Percentiles rank a stretch among this genome's conserved stretches.
phyloP scores from a whole-genome alignment of 345 rosid genomes.

The Dimocarpus longan region DNA sequence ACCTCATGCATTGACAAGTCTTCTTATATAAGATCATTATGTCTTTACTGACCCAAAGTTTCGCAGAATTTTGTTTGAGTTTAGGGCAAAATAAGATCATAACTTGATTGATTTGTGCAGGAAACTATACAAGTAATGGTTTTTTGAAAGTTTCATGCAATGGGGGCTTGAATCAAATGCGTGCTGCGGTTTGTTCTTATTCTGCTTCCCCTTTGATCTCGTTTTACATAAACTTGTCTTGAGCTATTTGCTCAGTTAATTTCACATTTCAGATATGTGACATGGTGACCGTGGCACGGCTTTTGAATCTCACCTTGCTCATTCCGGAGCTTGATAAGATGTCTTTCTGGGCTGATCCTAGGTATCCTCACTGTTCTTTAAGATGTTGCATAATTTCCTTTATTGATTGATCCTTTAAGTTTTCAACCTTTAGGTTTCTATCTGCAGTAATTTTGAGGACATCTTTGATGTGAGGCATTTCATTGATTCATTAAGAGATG shows the following conservation, averaged over 20 bases:
- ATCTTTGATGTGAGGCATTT: slow-evolving; percentile 88
- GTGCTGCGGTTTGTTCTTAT: slow-evolving; percentile 73
- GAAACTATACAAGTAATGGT: slow-evolving; percentile 82
- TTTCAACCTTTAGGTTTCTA: slow-evolving; percentile 20
- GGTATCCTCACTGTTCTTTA: slow-evolving; percentile 44
- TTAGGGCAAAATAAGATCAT: slow-evolving; percentile 6
- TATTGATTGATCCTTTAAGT: slow-evolving; percentile 1
- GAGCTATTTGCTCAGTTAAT: slow-evolving; percentile 20
- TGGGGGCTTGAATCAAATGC: slow-evolving; percentile 98
- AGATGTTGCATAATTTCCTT: not conserved
- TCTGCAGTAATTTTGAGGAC: slow-evolving; percentile 92
- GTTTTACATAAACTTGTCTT: slow-evolving; percentile 13
- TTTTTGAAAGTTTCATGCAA: slow-evolving; percentile 85
- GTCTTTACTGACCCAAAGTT: not conserved
- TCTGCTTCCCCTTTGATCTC: slow-evolving; percentile 19
- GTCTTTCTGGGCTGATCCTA: slow-evolving; percentile 98
- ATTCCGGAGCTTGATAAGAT: slow-evolving; percentile 97
- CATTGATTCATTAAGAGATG: slow-evolving; percentile 91
- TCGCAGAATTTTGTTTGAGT: not conserved
- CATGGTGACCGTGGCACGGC: slow-evolving; percentile 84
- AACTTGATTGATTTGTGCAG: slow-evolving; percentile 37
- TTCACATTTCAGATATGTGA: slow-evolving; percentile 75
- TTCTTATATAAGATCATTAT: too few relatives aligned
- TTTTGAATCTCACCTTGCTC: slow-evolving; percentile 91
- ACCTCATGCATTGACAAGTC: too few relatives aligned